Evolutionary conservation across 805 yeast genomes (phyloP).

Genomic region (Priceomyces medius): DNA sequence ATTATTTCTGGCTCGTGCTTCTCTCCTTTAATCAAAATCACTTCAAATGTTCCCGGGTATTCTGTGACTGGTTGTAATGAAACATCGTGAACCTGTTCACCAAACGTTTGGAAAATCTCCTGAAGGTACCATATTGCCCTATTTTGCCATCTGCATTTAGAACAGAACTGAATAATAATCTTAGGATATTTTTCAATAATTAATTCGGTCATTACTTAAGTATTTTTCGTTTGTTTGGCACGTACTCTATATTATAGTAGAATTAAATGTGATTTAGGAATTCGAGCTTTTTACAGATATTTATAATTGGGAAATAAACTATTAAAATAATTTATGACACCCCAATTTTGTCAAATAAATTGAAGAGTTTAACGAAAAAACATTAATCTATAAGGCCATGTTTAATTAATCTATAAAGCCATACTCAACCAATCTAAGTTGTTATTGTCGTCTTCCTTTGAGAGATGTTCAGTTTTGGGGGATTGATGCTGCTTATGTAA

Average conservation of each 20-base stretch:
- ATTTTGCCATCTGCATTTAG: slow-evolving; percentile 83
- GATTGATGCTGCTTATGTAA: not conserved
- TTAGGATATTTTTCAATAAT: slow-evolving; percentile 46
- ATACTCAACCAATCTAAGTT: slow-evolving; percentile 32
- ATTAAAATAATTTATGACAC: no score
- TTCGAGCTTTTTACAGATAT: no score
- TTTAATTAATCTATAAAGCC: slow-evolving; percentile 19
- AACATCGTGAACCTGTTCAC: slow-evolving; percentile 49
- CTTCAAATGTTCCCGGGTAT: slow-evolving; percentile 25
- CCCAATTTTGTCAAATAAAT: no score
- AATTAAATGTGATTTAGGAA: no score
- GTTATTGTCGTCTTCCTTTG: slow-evolving; percentile 8
- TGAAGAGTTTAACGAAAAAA: no score
- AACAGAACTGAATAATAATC: slow-evolving; percentile 71
- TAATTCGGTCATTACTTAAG: slow-evolving; percentile 4
- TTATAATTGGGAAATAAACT: no score
- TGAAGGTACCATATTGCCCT: slow-evolving; percentile 87
- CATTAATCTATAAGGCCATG: no score
- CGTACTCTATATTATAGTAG: no score
- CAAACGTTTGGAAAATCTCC: slow-evolving; percentile 82
- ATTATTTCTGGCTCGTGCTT: slow-evolving; percentile 11
- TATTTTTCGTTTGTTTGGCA: not conserved
- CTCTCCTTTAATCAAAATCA: slow-evolving; percentile 11
- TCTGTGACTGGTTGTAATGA: slow-evolving; percentile 24
- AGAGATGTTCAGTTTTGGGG: not conserved